These are phyloP conservation scores for Cyphellophora attinorum DNA, from an alignment of 2,329 filamentous ascomycete species.

Conservation along the genomic window DNA sequence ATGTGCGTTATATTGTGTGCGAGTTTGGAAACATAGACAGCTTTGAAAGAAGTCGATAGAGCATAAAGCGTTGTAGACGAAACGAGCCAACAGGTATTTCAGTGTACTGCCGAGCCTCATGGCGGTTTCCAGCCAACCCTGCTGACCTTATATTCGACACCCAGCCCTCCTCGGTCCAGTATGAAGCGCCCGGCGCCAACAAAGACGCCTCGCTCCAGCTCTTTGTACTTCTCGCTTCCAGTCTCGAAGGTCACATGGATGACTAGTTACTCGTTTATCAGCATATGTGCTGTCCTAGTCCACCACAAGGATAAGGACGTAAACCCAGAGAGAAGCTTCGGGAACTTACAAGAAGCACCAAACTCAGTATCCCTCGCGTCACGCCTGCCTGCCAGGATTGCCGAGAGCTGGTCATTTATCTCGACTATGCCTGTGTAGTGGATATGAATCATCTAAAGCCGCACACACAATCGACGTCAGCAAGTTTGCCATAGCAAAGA, in stretches of 20 bases:
- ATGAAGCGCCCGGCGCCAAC: conserved; percentile 31
- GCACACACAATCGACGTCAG: too few relatives aligned
- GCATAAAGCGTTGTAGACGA: too few relatives aligned
- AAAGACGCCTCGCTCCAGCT: conserved; percentile 30
- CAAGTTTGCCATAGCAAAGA: too few relatives aligned
- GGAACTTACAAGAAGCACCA: conserved; percentile 29
- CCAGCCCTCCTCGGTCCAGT: conserved; percentile 12
- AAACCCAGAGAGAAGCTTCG: background rate
- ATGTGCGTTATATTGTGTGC: too few relatives aligned
- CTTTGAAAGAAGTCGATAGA: too few relatives aligned
- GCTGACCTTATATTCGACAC: conserved; percentile 33
- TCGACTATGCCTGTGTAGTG: conserved; percentile 32
- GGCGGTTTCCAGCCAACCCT: conserved; percentile 19
- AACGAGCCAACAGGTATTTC: too few relatives aligned
- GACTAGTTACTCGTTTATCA: too few relatives aligned
- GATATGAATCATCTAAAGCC: conserved; percentile 28
- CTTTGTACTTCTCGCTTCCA: conserved; percentile 31
- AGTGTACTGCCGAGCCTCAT: too few relatives aligned
- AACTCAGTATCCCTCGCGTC: conserved; percentile 27
- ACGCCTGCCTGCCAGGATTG: conserved; percentile 24
- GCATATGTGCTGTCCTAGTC: background rate
- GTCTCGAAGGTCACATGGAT: conserved; percentile 31
- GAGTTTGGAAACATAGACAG: too few relatives aligned
- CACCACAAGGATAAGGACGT: conserved; percentile 1
- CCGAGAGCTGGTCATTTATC: conserved; percentile 23